A percentile compares a stretch with the other conserved stretches of the same genome.
Conservation (phyloP, 441 rosid genomes). For the Croton setiger region DNA sequence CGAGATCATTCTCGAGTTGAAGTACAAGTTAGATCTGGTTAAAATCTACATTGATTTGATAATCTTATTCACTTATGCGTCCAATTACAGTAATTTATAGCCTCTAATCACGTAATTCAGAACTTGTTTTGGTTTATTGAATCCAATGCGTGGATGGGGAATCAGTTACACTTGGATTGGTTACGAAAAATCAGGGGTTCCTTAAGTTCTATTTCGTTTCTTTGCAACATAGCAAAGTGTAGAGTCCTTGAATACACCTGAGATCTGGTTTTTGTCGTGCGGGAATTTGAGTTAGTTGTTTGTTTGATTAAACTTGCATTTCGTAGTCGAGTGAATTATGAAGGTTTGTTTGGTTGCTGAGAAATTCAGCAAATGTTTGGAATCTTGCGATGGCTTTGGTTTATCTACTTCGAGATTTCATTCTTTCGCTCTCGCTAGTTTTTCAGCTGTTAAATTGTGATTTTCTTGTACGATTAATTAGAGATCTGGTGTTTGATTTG, state of each 20-base stretch:
- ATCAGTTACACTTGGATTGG: too few relatives aligned
- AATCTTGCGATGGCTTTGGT: not conserved
- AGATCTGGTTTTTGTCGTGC: too few relatives aligned
- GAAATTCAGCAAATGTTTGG: not conserved
- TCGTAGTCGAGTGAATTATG: conserved; percentile 17
- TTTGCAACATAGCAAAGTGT: too few relatives aligned
- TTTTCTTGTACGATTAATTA: conserved; percentile 9
- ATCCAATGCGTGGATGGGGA: too few relatives aligned
- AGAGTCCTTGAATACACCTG: too few relatives aligned
- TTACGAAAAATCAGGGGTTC: too few relatives aligned
- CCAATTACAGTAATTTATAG: too few relatives aligned
- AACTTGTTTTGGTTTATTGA: too few relatives aligned
- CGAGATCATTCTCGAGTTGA: conserved; percentile 6
- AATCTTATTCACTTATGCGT: too few relatives aligned
- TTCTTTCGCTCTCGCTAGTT: not conserved
- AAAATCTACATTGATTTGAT: conserved; percentile 11
- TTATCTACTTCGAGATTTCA: not conserved
- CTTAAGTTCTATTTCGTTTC: too few relatives aligned
- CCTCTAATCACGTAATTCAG: too few relatives aligned
- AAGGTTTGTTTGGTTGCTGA: conserved; percentile 11
- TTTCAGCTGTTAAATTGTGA: not conserved
- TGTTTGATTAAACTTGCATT: not conserved
- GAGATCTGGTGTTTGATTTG: conserved; percentile 19
- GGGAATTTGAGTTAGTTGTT: too few relatives aligned
- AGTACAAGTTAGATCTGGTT: conserved; percentile 57